Conservation (phyloP, 192 early-diverging fungal species). For the Backusella circina region DNA sequence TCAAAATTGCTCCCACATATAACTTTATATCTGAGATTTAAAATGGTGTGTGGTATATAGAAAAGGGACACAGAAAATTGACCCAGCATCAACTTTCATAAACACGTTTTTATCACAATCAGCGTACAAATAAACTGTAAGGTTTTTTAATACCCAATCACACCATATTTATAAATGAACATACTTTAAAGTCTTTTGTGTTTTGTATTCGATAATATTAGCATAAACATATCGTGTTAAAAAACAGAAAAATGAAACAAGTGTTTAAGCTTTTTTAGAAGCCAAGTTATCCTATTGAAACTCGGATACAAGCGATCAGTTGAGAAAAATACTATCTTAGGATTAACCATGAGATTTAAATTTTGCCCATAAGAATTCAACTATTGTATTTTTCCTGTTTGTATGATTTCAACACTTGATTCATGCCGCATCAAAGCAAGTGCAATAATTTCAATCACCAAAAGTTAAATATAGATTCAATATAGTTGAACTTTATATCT, state of each 20-base stretch:
- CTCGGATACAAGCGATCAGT: not conserved
- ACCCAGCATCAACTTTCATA: not conserved
- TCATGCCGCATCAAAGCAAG: not conserved
- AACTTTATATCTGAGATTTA: not conserved
- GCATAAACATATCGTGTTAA: not conserved
- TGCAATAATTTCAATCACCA: not conserved
- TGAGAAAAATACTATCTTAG: not conserved
- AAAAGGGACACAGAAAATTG: not conserved
- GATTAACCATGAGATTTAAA: not conserved
- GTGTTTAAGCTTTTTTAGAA: not conserved
- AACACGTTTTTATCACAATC: not conserved
- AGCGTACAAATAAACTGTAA: not conserved
- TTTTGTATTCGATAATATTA: not conserved
- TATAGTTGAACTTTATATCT: not conserved
- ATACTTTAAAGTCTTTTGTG: not conserved
- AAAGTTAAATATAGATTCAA: not conserved
- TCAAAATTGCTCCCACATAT: not conserved
- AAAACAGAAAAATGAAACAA: not conserved
- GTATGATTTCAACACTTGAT: not conserved
- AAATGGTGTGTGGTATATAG: not conserved
- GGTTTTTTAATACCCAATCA: not conserved
- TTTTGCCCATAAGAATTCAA: not conserved
- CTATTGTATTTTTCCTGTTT: not conserved
- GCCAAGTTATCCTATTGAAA: not conserved
- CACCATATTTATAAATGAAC: not conserved